Evolutionary conservation across 1,284 basidiomycete genomes (phyloP), one percentile per base, ranked within the genome.

Genomic region (Pascua sp.): DNA sequence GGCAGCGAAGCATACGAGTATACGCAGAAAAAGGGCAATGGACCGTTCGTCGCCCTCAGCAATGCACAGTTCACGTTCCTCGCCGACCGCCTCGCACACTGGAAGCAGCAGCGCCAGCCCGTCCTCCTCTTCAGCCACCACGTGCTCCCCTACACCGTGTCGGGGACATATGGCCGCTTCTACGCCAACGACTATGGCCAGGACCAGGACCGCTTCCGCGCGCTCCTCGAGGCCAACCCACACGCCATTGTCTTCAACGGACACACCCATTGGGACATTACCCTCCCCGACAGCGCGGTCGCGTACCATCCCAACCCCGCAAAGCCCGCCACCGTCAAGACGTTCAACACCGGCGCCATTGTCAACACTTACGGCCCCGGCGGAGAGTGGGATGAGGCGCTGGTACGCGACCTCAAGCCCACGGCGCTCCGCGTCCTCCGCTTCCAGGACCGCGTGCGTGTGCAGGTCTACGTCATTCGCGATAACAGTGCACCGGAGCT

Each of bases 191-290:
- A 36, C 11, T 54, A 24, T 39, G 51, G 39, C 12, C 32, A 39
- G 17, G 53, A 54, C 12, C 41, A 42, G 42, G 17, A 9, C 2
- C 47, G 53, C 11, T 16, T 54, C 3, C 47, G 41, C 24, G 48
- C 48, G 13, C 53, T 54, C 5, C 47, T 54, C 11, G 53, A 47
- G 12, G n/a, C 53, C 11, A 54, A 54, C 47, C 53, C 53, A 12
- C 47, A 54, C 47, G 53, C 47, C 2, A 10, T 53, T 7, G 17
- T 53, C 36, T 18, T 53, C 41, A 48, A 40, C 32, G 41, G 39
- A 10, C 52, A 54, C 53, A 54, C 53, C 9, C 53, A 54, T 36
- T 54, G 32, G 32, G 53, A 54, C 47, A 44, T 54, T 12, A 47
- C 40, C 8, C 40, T 41, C 16, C n/a, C 37, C 16, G 53, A 54